Percentiles rank a stretch among this genome's conserved stretches.
Conservation (phyloP, 495 filamentous ascomycete genomes). For the Oidiodendron maius region DNA sequence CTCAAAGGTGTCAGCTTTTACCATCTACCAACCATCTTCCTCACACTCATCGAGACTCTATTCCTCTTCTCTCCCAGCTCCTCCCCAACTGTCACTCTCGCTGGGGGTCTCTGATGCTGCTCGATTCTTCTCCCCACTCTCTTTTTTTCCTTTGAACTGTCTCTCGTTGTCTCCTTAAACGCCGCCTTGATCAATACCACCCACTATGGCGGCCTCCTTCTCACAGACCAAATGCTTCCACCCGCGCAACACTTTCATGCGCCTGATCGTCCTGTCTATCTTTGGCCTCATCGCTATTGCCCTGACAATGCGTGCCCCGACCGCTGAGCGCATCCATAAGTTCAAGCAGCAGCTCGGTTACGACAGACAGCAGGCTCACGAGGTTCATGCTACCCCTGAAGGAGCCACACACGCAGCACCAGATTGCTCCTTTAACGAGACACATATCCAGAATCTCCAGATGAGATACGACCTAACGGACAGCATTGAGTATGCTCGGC, state of each 20-base stretch:
- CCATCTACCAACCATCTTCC: no score
- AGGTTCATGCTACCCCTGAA: not conserved
- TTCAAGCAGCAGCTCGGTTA: not conserved
- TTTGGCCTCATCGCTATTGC: conserved; percentile 15
- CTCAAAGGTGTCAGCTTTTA: no score
- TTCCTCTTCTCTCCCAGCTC: no score
- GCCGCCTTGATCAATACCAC: no score
- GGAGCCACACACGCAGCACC: not conserved
- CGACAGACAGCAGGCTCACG: not conserved
- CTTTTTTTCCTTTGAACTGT: not conserved
- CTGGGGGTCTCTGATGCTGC: no score
- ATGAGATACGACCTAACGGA: conserved; percentile 38
- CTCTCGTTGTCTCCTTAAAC: not conserved
- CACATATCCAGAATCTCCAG: conserved; percentile 32
- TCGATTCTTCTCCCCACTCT: no score
- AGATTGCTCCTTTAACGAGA: conserved; percentile 39
- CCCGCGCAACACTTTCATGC: conserved; percentile 11
- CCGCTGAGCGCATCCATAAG: not conserved
- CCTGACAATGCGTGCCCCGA: conserved; percentile 12
- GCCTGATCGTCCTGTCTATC: conserved; percentile 9
- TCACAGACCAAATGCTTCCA: conserved; percentile 6
- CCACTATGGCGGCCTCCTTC: conserved; percentile 22
- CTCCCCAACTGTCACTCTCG: no score
- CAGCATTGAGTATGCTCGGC: conserved; percentile 44
- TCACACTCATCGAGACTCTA: no score